Base-by-base conservation (phyloP, 768 basidiomycete species). In the Lanmaoa pseudosensibilis region DNA sequence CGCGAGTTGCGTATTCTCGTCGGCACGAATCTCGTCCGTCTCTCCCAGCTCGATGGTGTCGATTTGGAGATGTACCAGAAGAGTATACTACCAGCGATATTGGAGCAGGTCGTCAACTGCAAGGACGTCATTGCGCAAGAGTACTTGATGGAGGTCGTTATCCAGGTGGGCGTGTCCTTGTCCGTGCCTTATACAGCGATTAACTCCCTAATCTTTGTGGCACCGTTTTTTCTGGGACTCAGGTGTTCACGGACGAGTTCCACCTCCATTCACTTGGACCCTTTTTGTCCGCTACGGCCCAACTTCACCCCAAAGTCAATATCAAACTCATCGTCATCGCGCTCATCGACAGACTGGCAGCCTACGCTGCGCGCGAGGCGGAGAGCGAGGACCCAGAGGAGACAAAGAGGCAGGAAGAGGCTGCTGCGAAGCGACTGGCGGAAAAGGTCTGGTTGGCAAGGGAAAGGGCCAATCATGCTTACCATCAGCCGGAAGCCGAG, bases 201-300 rank as follows among this genome's bases (percentile, higher is more conserved):
- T 50, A 5, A 44, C 12, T 41, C 12, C n/a, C 12, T 44, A 11
- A 27, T 47, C 41, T 30, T 39, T 21, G 21, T 32, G 12, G 13
- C 23, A 34, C 18, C 15, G 32, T 13, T 7, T 19, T 33, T 27
- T 2, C 11, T 34, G 18, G 23, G n/a, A 16, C 46, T 15, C 62
- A 94, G 92, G 96, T 99, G 18, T 98, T 98, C 73, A 94, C 96
- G 12, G 95, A 98, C 73, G 96, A 98, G 69, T 98, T 98, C 75
- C 97, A 99, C 67, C 83, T 99, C 0, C 91, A 96, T 67, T 87
- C 93, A 0, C 86, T 98, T n/a, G 91, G 91, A 0, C 93, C 93
- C 0, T 98, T 99, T 84, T 84, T 98, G 25, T 90, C 91, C 10
- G 94, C 97, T 0, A 97, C 94, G 0, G 95, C 97, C 0, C 94